Conservation (phyloP, 2,329 filamentous ascomycete species). For the Venturia oleaginea region DNA sequence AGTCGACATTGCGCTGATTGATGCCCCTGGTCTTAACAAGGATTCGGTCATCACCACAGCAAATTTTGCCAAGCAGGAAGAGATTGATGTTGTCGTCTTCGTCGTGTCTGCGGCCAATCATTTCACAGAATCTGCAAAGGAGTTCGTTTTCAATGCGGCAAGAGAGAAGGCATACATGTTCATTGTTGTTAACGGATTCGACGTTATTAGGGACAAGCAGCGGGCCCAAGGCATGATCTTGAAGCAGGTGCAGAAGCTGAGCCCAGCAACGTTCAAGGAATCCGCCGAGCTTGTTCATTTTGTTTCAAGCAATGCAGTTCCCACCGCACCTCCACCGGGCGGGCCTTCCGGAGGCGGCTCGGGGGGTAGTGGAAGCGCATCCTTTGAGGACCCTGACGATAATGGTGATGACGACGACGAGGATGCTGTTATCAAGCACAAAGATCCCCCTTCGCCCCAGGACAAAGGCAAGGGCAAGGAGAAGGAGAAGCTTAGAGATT, state of each 20-base stretch:
- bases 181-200: conserved; percentile 96
- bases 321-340: conserved; percentile 53
- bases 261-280: conserved; percentile 87
- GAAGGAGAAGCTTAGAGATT: conserved; percentile 77
- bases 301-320: conserved; percentile 92
- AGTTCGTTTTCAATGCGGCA: conserved; percentile 93
- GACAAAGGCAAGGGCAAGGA: conserved; percentile 71
- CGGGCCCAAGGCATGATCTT: conserved; percentile 88
- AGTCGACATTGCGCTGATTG: conserved; percentile 94
- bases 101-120: conserved; percentile 97
- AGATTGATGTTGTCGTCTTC: conserved; percentile 98
- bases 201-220: conserved; percentile 84
- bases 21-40: conserved; percentile 89
- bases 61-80: conserved; percentile 92
- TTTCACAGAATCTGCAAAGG: conserved; percentile 93
- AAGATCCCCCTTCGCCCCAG: conserved; percentile 36
- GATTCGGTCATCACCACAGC: conserved; percentile 96
- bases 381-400: conserved; percentile 22
- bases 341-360: conserved; percentile 47
- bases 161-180: conserved; percentile 98
- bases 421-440: conserved; percentile 45
- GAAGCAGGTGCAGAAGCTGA: conserved; percentile 80
- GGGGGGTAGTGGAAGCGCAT: conserved; percentile 23
- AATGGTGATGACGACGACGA: conserved; percentile 41
- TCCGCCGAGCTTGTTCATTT: conserved; percentile 91